phyloP scores from a whole-genome alignment of 2,329 filamentous ascomycete species.

The Tolypocladium amazonense region DNA sequence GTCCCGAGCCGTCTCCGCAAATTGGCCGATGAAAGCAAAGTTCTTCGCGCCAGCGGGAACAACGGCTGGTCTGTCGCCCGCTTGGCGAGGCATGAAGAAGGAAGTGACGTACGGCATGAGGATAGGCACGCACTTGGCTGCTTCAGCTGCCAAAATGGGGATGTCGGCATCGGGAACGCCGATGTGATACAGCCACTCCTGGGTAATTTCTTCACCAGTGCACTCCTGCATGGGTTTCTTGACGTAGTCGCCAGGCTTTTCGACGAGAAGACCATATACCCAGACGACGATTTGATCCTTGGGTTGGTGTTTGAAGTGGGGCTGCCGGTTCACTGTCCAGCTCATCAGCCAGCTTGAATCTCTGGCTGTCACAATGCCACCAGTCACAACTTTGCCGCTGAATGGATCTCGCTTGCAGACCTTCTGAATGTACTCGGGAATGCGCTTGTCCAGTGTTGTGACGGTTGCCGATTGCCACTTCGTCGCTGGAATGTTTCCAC shows the following conservation, averaged over 20 bases:
- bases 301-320: not conserved
- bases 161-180: not conserved
- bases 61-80: not conserved
- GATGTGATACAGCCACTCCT: not conserved
- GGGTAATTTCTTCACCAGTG: not conserved
- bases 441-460: slow-evolving; percentile 19
- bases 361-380: slow-evolving; percentile 19
- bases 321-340: not conserved
- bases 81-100: not conserved
- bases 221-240: not conserved
- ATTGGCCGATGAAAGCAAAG: not conserved
- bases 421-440: slow-evolving; percentile 8
- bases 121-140: not conserved
- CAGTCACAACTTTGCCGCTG: slow-evolving; percentile 21
- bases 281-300: not conserved
- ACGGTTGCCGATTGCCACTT: not conserved
- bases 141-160: not conserved
- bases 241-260: not conserved
- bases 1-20: not conserved
- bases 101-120: not conserved
- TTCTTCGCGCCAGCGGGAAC: not conserved
- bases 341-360: not conserved
- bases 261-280: not conserved
- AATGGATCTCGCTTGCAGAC: slow-evolving; percentile 12
- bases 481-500: not conserved